Base-by-base conservation (phyloP, 2,329 filamentous ascomycete species). In the Paecilomyces variotii region DNA sequence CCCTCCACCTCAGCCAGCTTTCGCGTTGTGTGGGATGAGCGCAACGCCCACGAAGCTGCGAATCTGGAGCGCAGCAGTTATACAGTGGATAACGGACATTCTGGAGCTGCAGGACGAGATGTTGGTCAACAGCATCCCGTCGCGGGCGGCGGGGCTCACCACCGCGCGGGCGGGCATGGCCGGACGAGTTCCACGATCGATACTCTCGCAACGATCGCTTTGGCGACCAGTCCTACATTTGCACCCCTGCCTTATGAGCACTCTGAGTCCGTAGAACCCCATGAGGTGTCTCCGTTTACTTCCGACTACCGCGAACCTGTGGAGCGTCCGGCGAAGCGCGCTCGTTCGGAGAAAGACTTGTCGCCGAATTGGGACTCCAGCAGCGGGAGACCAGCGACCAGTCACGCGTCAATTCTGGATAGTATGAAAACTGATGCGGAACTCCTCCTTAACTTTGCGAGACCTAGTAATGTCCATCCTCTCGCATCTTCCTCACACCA, bases 251-350 rank as follows among this genome's bases (percentile, higher is more conserved):
- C 69, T 35, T 70, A 72, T 59, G 67, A 68, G 52, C 68, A 67
- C 39, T 65, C 71, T 19, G 69, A 67, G 55, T 68, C 67, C 52
- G 59, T 65, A 50, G 66, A 63, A 52, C 60, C 58, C 50, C 63
- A 64, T 19, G 58, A 65, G 50, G 61, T 67, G 54, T 62, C 70
- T 51, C 60, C 70, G 57, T 72, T 70, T 51, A 69, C 65, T 50
- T 55, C 69, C 55, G 67, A 73, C 54, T 59, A 65, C 54, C 65
- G 63, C 52, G 68, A 70, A 35, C 64, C 68, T 50, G 60, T 65
- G 52, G 71, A 84, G 64, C 78, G 82, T 53, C 83, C 84, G 3
- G 72, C 82, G 24, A 87, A 87, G 70, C 80, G 85, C 50, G 79
- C 82, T 54, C 80, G 84, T 62, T 86, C 84, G 51, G 84, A 86